Conservation (phyloP, 345 rosid genomes). For the Leavenworthia alabamica region DNA sequence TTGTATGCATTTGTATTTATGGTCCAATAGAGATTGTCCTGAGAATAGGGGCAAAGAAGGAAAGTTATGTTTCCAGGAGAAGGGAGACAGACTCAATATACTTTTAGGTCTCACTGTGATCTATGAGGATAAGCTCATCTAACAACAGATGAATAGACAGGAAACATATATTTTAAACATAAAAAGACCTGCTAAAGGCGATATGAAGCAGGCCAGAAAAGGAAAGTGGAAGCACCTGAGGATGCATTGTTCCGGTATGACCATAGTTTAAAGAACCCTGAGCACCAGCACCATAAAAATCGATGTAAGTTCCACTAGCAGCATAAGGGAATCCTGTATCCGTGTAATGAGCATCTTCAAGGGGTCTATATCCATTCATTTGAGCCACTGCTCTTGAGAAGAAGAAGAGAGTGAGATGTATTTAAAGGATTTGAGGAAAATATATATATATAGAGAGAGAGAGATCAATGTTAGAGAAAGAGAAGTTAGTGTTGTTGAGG, state of each 20-base stretch:
- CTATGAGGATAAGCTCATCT: background rate
- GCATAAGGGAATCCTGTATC: slow-evolving; percentile 27
- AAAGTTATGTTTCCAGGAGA: background rate
- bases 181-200: background rate
- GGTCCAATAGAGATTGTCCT: slow-evolving; percentile 31
- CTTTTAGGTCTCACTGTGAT: background rate
- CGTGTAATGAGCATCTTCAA: slow-evolving; percentile 23
- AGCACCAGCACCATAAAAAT: slow-evolving; percentile 21
- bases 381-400: slow-evolving; percentile 5
- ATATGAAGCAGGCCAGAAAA: background rate
- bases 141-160: background rate
- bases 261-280: slow-evolving; percentile 22
- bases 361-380: slow-evolving; percentile 28
- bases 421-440: background rate
- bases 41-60: slow-evolving; percentile 11
- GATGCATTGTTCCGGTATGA: slow-evolving; percentile 27
- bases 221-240: slow-evolving; percentile 8
- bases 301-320: slow-evolving; percentile 14
- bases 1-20: slow-evolving; percentile 35
- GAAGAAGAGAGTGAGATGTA: slow-evolving; percentile 10
- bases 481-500: background rate
- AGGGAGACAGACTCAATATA: background rate
- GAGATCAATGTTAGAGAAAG: background rate
- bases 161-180: background rate
- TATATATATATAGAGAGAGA: too few relatives aligned